These are phyloP conservation scores for Pythium pectinolyticum DNA, from an alignment of 352 stramenopile genomes.

Conservation along the genomic window DNA sequence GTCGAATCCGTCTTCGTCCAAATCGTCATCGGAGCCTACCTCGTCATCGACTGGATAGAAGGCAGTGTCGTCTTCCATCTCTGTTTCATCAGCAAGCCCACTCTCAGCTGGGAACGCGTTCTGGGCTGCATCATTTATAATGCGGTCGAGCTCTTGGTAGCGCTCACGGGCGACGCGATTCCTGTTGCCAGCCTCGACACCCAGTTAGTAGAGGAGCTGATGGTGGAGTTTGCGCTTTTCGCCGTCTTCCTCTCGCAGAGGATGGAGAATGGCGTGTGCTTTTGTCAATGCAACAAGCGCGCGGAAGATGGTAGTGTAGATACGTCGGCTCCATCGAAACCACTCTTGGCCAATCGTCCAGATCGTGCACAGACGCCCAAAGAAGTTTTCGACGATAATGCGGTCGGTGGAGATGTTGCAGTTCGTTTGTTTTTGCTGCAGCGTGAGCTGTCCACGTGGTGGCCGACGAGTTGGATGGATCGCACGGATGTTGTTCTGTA, in stretches of 20 bases:
- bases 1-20: too few species aligned
- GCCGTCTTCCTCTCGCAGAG: constrained; percentile 2
- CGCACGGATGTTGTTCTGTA: background rate
- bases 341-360: constrained; percentile 1
- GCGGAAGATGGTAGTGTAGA: constrained; percentile 9
- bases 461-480: constrained; percentile 11
- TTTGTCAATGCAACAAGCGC: constrained; percentile 13
- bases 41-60: too few species aligned
- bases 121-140: too few species aligned
- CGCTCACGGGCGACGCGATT: too few species aligned
- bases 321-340: constrained; percentile 2
- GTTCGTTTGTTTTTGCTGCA: constrained; percentile 4
- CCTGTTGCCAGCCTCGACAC: too few species aligned
- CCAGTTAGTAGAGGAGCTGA: too few species aligned
- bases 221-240: too few species aligned
- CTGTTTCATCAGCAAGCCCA: too few species aligned
- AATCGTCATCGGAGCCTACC: too few species aligned
- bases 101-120: too few species aligned
- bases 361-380: constrained; percentile 8
- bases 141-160: too few species aligned
- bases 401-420: constrained; percentile 16
- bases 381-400: constrained; percentile 23
- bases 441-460: background rate
- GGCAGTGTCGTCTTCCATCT: too few species aligned
- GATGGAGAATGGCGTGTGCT: background rate